phyloP scores from a whole-genome alignment of 257 asterid genomes.

The Ligustrum vulgare region DNA sequence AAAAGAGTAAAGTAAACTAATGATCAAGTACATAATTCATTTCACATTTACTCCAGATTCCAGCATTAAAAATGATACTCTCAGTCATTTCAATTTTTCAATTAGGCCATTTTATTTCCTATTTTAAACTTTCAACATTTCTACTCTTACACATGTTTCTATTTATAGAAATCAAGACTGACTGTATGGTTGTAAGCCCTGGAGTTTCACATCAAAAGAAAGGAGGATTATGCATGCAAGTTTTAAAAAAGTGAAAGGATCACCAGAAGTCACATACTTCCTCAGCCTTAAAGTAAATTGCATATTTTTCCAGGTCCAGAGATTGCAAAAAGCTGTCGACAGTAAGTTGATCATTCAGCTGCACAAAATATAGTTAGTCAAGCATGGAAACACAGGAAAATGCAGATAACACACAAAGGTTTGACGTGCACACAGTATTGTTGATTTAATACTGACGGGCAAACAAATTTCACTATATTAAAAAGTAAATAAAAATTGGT shows the following conservation, averaged over 20 bases:
- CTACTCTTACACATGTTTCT: neutral
- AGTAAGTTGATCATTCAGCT: constrained; percentile 69
- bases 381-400: constrained; percentile 1
- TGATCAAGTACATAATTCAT: neutral
- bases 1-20: constrained; percentile 4
- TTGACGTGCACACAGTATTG: neutral
- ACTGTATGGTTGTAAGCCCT: neutral
- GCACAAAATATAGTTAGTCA: constrained; percentile 30
- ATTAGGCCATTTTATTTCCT: neutral
- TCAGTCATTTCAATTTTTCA: neutral
- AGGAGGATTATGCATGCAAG: constrained; percentile 1
- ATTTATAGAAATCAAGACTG: constrained; percentile 11
- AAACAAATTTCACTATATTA: neutral
- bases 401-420: neutral
- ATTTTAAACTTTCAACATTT: neutral
- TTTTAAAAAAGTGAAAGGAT: constrained; percentile 14
- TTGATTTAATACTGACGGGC: neutral
- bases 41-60: neutral
- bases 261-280: constrained; percentile 54
- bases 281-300: constrained; percentile 83
- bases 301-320: constrained; percentile 74
- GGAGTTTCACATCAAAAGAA: neutral
- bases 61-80: neutral
- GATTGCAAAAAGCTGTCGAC: constrained; percentile 81
- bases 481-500: neutral